Evolutionary conservation across 768 basidiomycete species (phyloP).

Genomic region (Myochromella boudieri): DNA sequence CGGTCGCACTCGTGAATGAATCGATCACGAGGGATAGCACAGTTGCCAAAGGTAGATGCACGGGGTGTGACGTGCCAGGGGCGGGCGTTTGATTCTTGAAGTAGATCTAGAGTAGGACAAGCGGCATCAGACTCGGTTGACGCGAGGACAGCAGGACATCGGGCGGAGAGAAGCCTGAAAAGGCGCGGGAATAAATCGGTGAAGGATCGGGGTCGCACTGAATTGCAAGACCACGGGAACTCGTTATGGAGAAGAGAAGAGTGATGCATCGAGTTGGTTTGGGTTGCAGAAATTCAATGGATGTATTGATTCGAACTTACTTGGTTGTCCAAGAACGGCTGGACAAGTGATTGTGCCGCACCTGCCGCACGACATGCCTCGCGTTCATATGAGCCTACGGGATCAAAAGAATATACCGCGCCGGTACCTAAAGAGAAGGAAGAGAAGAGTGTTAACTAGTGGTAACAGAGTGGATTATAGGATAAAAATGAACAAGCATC

Average conservation of each 20-base stretch:
- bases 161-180: constrained; percentile 20
- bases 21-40: constrained; percentile 91
- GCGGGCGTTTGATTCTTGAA: constrained; percentile 92
- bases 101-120: constrained; percentile 70
- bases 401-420: constrained; percentile 99
- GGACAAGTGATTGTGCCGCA: constrained; percentile 90
- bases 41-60: constrained; percentile 75
- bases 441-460: constrained; percentile 7
- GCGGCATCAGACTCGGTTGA: constrained; percentile 21
- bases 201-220: constrained; percentile 40
- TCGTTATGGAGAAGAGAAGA: constrained; percentile 5
- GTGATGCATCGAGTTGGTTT: constrained; percentile 19
- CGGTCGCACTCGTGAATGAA: constrained; percentile 95
- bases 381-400: constrained; percentile 96
- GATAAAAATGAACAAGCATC: constrained; percentile 11
- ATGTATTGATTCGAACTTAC: constrained; percentile 45
- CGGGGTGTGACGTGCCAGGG: constrained; percentile 71
- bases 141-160: constrained; percentile 14
- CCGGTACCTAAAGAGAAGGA: constrained; percentile 66
- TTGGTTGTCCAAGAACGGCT: constrained; percentile 99
- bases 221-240: constrained; percentile 16
- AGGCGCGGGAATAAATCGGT: constrained; percentile 43
- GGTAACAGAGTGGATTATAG: constrained; percentile 6
- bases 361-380: constrained; percentile 96
- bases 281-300: constrained; percentile 13